Evolutionary conservation across 2,329 filamentous ascomycete genomes (phyloP).

Genomic region (Chrysoporthe puriensis): DNA sequence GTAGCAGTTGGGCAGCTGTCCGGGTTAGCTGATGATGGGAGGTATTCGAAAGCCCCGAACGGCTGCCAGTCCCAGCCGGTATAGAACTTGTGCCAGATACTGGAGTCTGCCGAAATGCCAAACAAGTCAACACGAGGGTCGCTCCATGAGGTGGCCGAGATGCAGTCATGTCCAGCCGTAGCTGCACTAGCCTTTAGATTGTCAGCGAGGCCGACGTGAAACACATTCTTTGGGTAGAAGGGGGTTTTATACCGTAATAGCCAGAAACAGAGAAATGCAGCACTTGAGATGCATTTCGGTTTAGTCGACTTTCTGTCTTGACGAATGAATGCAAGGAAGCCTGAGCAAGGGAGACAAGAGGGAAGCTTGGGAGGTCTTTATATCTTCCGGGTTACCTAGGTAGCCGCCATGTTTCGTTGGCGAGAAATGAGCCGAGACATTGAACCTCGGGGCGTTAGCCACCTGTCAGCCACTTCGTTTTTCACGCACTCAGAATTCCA

Average conservation of each 20-base stretch:
- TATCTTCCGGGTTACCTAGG: not conserved
- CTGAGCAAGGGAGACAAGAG: not conserved
- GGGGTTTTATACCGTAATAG: not conserved
- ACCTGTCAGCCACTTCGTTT: not conserved
- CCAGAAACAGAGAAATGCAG: not conserved
- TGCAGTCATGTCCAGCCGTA: not conserved
- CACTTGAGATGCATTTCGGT: not conserved
- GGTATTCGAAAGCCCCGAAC: not conserved
- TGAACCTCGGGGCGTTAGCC: not conserved
- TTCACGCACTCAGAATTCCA: not conserved
- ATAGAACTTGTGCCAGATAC: conserved; percentile 13
- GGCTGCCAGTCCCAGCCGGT: conserved; percentile 14
- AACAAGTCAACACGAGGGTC: conserved; percentile 5
- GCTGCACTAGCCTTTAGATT: not conserved
- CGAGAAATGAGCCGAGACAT: not conserved
- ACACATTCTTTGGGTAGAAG: not conserved
- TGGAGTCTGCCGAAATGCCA: not conserved
- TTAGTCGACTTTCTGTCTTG: not conserved
- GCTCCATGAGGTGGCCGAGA: conserved; percentile 3
- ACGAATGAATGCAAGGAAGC: not conserved
- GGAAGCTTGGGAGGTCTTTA: too few species aligned
- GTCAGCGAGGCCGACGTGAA: not conserved
- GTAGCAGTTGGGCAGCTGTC: not conserved
- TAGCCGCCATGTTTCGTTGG: not conserved
- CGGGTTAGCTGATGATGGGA: not conserved